Conservation (phyloP, 1,284 basidiomycete species). For the Vanrija humicola region DNA sequence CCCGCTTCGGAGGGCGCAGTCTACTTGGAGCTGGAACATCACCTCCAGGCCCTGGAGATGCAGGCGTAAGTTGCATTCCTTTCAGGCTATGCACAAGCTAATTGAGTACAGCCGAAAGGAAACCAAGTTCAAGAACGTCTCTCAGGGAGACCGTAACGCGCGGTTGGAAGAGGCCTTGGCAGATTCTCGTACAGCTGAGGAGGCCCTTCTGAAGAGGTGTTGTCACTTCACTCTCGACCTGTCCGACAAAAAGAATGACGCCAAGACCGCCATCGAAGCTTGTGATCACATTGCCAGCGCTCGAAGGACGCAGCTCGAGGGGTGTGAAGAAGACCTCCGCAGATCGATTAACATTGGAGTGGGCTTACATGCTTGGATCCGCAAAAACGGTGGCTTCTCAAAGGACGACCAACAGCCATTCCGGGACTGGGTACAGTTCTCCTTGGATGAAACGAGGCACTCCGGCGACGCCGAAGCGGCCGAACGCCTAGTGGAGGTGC, state of each 20-base stretch:
- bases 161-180: slow-evolving; percentile 80
- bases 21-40: slow-evolving; percentile 92
- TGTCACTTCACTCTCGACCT: slow-evolving; percentile 81
- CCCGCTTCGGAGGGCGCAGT: slow-evolving; percentile 93
- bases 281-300: slow-evolving; percentile 86
- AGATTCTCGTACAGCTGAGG: slow-evolving; percentile 84
- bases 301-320: slow-evolving; percentile 70
- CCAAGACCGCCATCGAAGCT: slow-evolving; percentile 67
- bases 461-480: slow-evolving; percentile 57
- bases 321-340: slow-evolving; percentile 71
- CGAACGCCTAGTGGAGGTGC: slow-evolving; percentile 34
- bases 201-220: slow-evolving; percentile 86
- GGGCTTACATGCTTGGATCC: slow-evolving; percentile 46
- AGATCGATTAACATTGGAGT: slow-evolving; percentile 64
- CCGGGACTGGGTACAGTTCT: slow-evolving; percentile 34
- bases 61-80: slow-evolving; percentile 32
- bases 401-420: slow-evolving; percentile 33
- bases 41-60: slow-evolving; percentile 59
- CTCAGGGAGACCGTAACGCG: slow-evolving; percentile 75
- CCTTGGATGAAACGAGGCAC: slow-evolving; percentile 52
- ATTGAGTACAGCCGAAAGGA: slow-evolving; percentile 61
- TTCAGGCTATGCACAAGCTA: background rate
- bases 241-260: slow-evolving; percentile 56
- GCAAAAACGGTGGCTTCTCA: slow-evolving; percentile 25
- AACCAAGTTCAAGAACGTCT: slow-evolving; percentile 56